These are phyloP conservation scores for Candida tibetensis DNA, from an alignment of 805 yeast genomes.

Conservation along the genomic window DNA sequence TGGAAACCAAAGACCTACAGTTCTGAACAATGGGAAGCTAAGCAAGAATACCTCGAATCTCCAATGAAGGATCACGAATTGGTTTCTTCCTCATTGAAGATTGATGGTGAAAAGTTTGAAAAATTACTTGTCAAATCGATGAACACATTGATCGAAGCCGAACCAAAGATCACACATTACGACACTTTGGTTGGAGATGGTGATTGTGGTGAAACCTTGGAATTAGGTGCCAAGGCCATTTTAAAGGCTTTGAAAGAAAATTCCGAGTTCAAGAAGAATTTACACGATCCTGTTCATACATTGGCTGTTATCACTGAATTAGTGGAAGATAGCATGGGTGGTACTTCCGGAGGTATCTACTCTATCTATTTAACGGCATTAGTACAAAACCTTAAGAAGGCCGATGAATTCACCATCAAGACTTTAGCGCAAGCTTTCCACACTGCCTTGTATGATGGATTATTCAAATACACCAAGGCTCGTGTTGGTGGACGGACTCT, in stretches of 20 bases:
- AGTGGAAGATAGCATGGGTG: slow-evolving; percentile 93
- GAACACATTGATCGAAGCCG: slow-evolving; percentile 36
- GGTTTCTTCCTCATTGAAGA: slow-evolving; percentile 25
- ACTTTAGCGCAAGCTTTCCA: slow-evolving; percentile 49
- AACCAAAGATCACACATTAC: slow-evolving; percentile 78
- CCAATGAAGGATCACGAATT: slow-evolving; percentile 23
- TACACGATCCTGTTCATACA: slow-evolving; percentile 53
- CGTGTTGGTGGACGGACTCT: slow-evolving; percentile 85
- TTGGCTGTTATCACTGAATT: slow-evolving; percentile 73
- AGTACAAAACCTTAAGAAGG: slow-evolving; percentile 44
- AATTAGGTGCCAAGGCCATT: slow-evolving; percentile 76
- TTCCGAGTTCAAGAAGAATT: slow-evolving; percentile 22
- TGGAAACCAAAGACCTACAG: slow-evolving; percentile 57
- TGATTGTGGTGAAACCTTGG: slow-evolving; percentile 92
- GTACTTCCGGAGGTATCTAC: slow-evolving; percentile 92
- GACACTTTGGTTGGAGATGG: slow-evolving; percentile 96
- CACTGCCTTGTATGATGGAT: slow-evolving; percentile 60
- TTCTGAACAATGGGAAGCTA: slow-evolving; percentile 29
- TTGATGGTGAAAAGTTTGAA: slow-evolving; percentile 46
- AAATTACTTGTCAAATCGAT: slow-evolving; percentile 47
- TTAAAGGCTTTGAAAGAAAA: slow-evolving; percentile 46
- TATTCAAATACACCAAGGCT: slow-evolving; percentile 85
- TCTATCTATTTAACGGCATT: slow-evolving; percentile 81
- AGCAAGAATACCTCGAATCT: slow-evolving; percentile 27
- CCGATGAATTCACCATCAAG: slow-evolving; percentile 31